Conservation (phyloP, 495 filamentous ascomycete species). For the Podospora bellae-mahoneyi region DNA sequence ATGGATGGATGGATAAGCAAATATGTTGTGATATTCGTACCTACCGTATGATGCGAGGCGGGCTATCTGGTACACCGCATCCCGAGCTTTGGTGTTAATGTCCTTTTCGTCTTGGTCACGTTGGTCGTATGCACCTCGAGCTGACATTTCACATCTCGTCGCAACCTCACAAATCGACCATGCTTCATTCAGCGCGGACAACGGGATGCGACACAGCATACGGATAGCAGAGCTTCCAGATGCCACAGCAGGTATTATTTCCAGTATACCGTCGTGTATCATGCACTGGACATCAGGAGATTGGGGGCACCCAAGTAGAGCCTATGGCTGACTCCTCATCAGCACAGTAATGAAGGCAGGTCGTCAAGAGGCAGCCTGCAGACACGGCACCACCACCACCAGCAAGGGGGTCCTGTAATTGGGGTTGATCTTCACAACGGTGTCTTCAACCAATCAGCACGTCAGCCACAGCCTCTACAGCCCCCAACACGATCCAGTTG, state of each 20-base stretch:
- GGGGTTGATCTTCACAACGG: slow-evolving; percentile 12
- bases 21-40: background rate
- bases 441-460: slow-evolving; percentile 15
- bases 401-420: slow-evolving; percentile 13
- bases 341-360: slow-evolving; percentile 8
- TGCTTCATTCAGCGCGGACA: too few species aligned
- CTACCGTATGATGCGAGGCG: background rate
- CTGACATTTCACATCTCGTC: background rate
- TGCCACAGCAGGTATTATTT: background rate
- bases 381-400: background rate
- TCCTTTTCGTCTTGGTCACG: background rate
- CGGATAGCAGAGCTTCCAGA: background rate
- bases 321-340: background rate
- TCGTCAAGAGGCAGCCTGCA: slow-evolving; percentile 6
- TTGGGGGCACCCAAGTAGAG: background rate
- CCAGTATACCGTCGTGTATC: background rate
- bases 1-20: background rate
- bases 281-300: background rate
- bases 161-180: background rate
- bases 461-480: background rate
- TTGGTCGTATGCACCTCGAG: background rate
- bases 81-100: background rate
- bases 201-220: background rate
- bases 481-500: slow-evolving; percentile 3
- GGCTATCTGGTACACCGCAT: background rate